phyloP scores from a whole-genome alignment of 2,329 filamentous ascomycete species.

The Ophiostoma pallidulum region DNA sequence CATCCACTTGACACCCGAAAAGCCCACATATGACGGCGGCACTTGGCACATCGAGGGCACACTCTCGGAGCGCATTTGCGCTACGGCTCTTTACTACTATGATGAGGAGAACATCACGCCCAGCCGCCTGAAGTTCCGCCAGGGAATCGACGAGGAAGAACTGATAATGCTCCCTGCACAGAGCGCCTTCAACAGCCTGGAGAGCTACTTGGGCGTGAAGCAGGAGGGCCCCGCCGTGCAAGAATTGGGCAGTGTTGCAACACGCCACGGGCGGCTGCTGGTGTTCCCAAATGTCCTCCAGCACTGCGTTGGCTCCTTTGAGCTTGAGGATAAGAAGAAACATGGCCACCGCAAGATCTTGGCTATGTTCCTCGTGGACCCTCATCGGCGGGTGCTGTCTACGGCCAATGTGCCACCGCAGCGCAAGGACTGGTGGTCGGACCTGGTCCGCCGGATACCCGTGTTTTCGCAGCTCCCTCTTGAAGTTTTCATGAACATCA shows the following conservation, averaged over 20 bases:
- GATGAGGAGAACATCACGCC: conserved; percentile 41
- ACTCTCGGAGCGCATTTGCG: conserved; percentile 46
- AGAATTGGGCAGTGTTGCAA: conserved; percentile 31
- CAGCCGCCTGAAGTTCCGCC: conserved; percentile 34
- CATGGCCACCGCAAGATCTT: conserved; percentile 48
- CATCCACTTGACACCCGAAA: conserved; percentile 47
- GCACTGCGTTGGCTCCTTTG: conserved; percentile 41
- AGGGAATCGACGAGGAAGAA: conserved; percentile 14
- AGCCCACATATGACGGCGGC: conserved; percentile 32
- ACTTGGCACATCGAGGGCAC: conserved; percentile 30
- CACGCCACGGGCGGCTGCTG: conserved; percentile 33
- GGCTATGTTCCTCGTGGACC: conserved; percentile 51
- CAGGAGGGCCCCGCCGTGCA: conserved; percentile 26
- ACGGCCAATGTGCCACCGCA: conserved; percentile 32
- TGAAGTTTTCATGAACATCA: conserved; percentile 21
- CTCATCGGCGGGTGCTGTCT: conserved; percentile 38
- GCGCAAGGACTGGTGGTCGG: conserved; percentile 28
- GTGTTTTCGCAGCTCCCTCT: conserved; percentile 14
- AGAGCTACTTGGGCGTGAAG: conserved; percentile 16
- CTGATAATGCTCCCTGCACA: conserved; percentile 11
- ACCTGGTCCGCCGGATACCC: conserved; percentile 1
- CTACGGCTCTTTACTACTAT: conserved; percentile 46
- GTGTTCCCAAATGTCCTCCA: conserved; percentile 37
- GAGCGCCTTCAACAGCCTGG: conserved; percentile 9
- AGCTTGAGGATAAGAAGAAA: conserved; percentile 37